Evolutionary conservation across 2,329 filamentous ascomycete species (phyloP).

Genomic region (Monilinia vaccinii-corymbosi): DNA sequence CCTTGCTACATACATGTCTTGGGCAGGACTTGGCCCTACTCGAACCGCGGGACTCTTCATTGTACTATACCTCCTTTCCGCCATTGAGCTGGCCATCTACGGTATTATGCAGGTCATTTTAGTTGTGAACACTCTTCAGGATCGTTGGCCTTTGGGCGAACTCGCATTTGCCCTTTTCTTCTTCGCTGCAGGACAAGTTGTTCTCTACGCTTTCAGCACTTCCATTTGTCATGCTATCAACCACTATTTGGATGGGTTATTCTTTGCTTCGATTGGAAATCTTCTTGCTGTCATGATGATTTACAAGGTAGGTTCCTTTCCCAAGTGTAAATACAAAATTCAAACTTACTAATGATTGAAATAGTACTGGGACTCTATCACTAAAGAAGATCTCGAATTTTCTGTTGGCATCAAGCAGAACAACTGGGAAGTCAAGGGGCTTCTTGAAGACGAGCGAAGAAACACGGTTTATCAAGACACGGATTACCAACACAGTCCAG

Average conservation of each 20-base stretch:
- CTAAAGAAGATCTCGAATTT: conserved; percentile 95
- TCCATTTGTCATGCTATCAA: conserved; percentile 74
- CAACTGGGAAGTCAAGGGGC: conserved; percentile 97
- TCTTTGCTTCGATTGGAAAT: conserved; percentile 92
- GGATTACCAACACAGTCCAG: conserved; percentile 21
- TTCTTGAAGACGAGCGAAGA: conserved; percentile 35
- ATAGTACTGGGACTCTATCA: conserved; percentile 98
- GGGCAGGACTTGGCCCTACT: conserved; percentile 74
- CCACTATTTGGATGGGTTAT: conserved; percentile 90
- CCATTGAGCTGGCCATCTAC: conserved; percentile 77
- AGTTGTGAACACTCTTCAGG: conserved; percentile 81
- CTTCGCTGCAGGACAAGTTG: conserved; percentile 83
- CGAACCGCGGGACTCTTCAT: conserved; percentile 87
- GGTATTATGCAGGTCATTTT: conserved; percentile 80
- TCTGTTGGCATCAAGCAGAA: conserved; percentile 91
- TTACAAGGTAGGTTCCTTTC: conserved; percentile 64
- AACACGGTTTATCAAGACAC: conserved; percentile 29
- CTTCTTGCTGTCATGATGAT: conserved; percentile 98
- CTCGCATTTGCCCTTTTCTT: conserved; percentile 86
- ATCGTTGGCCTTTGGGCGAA: conserved; percentile 90
- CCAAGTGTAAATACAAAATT: neutral
- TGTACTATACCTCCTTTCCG: conserved; percentile 85
- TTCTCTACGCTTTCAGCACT: conserved; percentile 82
- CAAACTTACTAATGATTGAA: neutral
- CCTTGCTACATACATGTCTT: conserved; percentile 85